Evolutionary conservation across 495 filamentous ascomycete species (phyloP).

Genomic region (Aspergillus asperescens): DNA sequence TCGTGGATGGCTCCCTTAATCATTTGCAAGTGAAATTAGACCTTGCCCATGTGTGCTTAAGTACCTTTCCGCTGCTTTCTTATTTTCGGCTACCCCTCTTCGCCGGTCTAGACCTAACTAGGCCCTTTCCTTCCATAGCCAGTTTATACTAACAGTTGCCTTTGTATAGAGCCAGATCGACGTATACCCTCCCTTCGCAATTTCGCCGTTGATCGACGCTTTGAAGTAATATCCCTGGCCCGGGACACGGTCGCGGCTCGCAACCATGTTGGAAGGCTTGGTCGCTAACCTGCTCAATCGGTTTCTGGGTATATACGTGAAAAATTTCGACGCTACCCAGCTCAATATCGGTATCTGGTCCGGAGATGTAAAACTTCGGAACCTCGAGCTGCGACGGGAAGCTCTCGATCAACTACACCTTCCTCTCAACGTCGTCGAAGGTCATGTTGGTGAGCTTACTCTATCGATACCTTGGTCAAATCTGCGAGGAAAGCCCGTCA

Average conservation of each 20-base stretch:
- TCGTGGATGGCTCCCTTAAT: slow-evolving; percentile 33
- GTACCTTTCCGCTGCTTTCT: slow-evolving; percentile 7
- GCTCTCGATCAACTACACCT: slow-evolving; percentile 94
- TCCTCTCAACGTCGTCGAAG: slow-evolving; percentile 92
- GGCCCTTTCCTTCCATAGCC: not conserved
- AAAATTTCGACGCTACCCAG: slow-evolving; percentile 96
- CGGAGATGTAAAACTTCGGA: slow-evolving; percentile 87
- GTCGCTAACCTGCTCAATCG: slow-evolving; percentile 92
- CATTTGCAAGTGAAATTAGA: slow-evolving; percentile 21
- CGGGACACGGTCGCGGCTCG: slow-evolving; percentile 34
- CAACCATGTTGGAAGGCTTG: slow-evolving; percentile 61
- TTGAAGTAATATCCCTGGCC: slow-evolving; percentile 25
- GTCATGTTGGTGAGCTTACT: slow-evolving; percentile 85
- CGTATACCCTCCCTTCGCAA: not conserved
- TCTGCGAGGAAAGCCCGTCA: slow-evolving; percentile 85
- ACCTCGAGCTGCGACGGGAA: slow-evolving; percentile 87
- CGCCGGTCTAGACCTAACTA: not conserved
- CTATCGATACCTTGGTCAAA: slow-evolving; percentile 96
- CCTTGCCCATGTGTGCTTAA: slow-evolving; percentile 12
- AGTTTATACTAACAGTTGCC: slow-evolving; percentile 2
- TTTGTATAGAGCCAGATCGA: not conserved
- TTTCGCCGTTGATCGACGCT: not conserved
- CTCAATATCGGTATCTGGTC: slow-evolving; percentile 98
- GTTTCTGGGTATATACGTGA: slow-evolving; percentile 98
- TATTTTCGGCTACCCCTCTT: slow-evolving; percentile 2